Base-by-base conservation (phyloP, 2,329 filamentous ascomycete genomes). In the Cladorrhinum sp. region DNA sequence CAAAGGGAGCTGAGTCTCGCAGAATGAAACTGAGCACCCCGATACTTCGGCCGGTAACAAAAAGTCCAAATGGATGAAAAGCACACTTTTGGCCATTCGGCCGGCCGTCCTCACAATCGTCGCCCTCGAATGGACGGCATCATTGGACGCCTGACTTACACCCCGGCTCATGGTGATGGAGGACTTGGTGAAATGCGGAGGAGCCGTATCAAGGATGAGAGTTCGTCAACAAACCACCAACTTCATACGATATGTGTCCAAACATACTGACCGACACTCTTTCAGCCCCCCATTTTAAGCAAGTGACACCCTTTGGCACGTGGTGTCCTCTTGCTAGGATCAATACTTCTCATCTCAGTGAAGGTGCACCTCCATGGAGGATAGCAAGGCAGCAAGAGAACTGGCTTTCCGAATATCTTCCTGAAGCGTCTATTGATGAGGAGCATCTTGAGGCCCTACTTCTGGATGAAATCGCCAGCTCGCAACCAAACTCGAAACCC, bases 381-480 rank as follows among this genome's bases (percentile, higher is more conserved):
- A 71, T 64, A 68, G 73, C 23, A 68, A 72, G 60, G 62, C 70
- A 62, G 3, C 79, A 82, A 60, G 73, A 73, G 54, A 75, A 75
- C 72, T 86, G 82, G 82, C 76, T 86, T 2, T 68, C 78, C 50
- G 79, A 80, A 48, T 72, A 73, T 30, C 75, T 81, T n/a, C 82
- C 84, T 1, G 80, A 83, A 61, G 80, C 80, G 2, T 76, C 76
- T 57, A 68, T 78, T 55, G 77, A 76, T 21, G 74, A 75, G 33
- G 66, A 70, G 0, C 69, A 66, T 3, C 63, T 76, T 4, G 67
- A 69, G 3, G 68, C 67, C 1, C 64, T 73, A 2, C 66, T 81
- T 4, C 64, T 72, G 8, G 75, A 79, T 36, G 77, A 77, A 16
- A 69, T 60, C 1, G 71, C 74, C 8, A 67, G 70, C 0, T 56